phyloP scores from a whole-genome alignment of 345 rosid genomes.

The Bruguiera parviflora region DNA sequence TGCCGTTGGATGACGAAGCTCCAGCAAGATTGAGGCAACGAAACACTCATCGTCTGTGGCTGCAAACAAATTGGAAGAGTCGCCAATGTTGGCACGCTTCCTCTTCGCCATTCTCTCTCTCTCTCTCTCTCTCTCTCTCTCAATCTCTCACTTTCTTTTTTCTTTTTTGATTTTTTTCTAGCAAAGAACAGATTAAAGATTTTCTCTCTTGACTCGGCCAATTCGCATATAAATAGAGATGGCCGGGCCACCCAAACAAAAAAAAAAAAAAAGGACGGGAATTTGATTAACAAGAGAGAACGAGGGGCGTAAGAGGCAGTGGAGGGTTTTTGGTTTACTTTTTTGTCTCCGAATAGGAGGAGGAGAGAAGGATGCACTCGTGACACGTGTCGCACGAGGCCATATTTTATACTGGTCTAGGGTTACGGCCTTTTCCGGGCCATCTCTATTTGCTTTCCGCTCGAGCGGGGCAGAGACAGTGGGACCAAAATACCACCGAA shows the following conservation, averaged over 20 bases:
- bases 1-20: slow-evolving; percentile 17
- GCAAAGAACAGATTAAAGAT: no score
- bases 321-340: slow-evolving; percentile 12
- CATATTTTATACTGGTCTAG: background rate
- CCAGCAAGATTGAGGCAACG: slow-evolving; percentile 24
- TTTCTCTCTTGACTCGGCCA: no score
- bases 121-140: no score
- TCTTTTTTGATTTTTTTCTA: no score
- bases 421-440: no score
- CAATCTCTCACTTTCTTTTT: no score
- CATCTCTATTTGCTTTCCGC: no score
- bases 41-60: slow-evolving; percentile 17
- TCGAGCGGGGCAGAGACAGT: no score
- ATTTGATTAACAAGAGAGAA: background rate
- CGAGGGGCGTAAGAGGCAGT: background rate
- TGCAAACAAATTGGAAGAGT: no score
- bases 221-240: background rate
- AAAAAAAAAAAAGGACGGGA: no score
- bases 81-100: background rate
- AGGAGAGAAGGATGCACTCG: slow-evolving; percentile 11
- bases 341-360: slow-evolving; percentile 11
- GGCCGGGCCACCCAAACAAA: background rate
- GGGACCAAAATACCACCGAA: no score
- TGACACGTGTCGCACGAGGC: slow-evolving; percentile 27
- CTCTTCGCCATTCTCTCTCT: slow-evolving; percentile 6